These are phyloP conservation scores for Penicillium herquei DNA, from an alignment of 495 filamentous ascomycete species.

Conservation along the genomic window DNA sequence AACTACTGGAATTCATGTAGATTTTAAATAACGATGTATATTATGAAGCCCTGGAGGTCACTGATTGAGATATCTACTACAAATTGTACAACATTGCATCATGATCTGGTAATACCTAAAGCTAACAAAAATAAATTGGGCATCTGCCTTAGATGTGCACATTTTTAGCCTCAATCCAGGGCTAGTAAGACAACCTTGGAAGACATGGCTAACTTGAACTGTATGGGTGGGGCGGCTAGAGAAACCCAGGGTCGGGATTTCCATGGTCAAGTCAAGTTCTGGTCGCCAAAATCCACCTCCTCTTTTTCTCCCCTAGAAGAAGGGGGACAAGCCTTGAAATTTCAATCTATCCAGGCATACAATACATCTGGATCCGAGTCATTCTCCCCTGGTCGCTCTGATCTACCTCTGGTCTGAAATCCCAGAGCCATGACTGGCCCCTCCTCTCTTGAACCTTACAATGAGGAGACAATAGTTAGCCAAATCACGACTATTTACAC, in stretches of 20 bases:
- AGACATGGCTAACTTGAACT: background rate
- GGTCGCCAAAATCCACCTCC: background rate
- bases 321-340: background rate
- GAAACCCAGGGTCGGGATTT: background rate
- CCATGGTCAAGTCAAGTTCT: background rate
- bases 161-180: too few species aligned
- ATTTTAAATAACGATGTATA: too few species aligned
- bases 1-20: too few species aligned
- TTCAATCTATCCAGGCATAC: background rate
- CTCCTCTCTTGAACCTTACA: background rate
- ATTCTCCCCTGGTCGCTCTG: background rate
- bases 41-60: too few species aligned
- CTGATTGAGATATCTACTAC: too few species aligned
- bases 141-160: too few species aligned
- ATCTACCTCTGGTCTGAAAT: background rate
- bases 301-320: background rate
- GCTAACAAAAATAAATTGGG: too few species aligned
- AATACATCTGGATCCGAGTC: background rate
- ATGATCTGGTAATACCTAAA: too few species aligned
- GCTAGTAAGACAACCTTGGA: too few species aligned
- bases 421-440: background rate
- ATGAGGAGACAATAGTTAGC: slow-evolving; percentile 2
- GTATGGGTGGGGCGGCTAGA: background rate
- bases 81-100: too few species aligned
- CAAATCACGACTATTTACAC: slow-evolving; percentile 2